Conservation (phyloP, 768 basidiomycete species). For the Suillus spraguei region DNA sequence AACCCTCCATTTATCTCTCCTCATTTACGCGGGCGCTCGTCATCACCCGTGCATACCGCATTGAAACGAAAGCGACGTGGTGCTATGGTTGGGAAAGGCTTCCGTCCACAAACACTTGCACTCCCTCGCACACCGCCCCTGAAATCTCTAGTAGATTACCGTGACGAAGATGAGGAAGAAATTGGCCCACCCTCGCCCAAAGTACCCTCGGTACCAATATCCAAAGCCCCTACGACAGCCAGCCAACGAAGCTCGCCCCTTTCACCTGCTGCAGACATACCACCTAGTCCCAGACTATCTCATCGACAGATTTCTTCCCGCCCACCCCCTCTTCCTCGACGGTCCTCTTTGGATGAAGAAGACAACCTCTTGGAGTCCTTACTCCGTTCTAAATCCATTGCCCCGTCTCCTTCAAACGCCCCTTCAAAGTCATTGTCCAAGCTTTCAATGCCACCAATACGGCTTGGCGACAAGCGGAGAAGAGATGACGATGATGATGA, state of each 20-base stretch:
- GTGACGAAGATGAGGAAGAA: slow-evolving; percentile 70
- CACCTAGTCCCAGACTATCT: slow-evolving; percentile 40
- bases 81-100: slow-evolving; percentile 47
- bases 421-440: slow-evolving; percentile 36
- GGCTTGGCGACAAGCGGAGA: slow-evolving; percentile 70
- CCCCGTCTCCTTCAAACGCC: slow-evolving; percentile 42
- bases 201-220: slow-evolving; percentile 14
- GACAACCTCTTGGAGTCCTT: slow-evolving; percentile 57
- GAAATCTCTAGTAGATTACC: slow-evolving; percentile 73
- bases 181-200: slow-evolving; percentile 20
- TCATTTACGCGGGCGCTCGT: slow-evolving; percentile 27
- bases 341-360: slow-evolving; percentile 51
- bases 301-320: slow-evolving; percentile 39
- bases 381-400: slow-evolving; percentile 38
- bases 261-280: slow-evolving; percentile 37
- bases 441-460: slow-evolving; percentile 44
- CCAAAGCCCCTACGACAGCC: slow-evolving; percentile 21
- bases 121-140: slow-evolving; percentile 55
- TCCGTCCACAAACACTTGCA: slow-evolving; percentile 43
- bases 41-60: slow-evolving; percentile 34
- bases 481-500: slow-evolving; percentile 72
- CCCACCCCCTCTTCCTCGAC: slow-evolving; percentile 48
- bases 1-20: slow-evolving; percentile 34
- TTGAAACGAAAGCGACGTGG: slow-evolving; percentile 64
- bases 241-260: slow-evolving; percentile 26